Base-by-base conservation (phyloP, 116 monocot species). In the Trichopus zeylanicus region DNA sequence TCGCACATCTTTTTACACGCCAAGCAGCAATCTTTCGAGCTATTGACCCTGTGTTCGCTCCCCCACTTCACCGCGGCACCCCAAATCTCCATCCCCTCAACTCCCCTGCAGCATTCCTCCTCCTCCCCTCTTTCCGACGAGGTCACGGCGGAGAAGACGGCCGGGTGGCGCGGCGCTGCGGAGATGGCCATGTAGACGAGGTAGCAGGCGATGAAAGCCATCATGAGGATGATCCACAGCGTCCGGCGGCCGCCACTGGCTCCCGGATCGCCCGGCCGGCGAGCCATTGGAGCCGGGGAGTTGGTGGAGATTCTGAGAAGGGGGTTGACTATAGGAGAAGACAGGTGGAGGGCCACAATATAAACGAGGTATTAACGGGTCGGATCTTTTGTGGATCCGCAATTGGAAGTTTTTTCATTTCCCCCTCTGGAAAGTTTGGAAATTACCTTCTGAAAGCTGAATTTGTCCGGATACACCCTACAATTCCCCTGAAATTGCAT, bases 41-140 rank as follows among this genome's bases (percentile, higher is more conserved):
- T 60, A 25, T 80, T 76, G 46, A 91, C 60, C 85, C 56, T 77
- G 69, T 88, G 88, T 61, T 88, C 78, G 11, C 72, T 66, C 12
- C 92, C 92, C 92, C 88, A 91, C 60, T 91, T 91, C 31, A 88
- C 82, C 1, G 85, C 75, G 6, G 76, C 34, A 0, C 98, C 98
- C 98, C 98, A 98, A 21, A 98, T 73, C 75, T 98, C 92, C 46
- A 88, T 15, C 7, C 71, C 34, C 53, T 85, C 78, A 13, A 75
- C 20, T 18, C 98, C 98, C 46, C 91, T 65, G 56, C 92, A 98
- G 61, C 91, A 98, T 21, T 81, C 80, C 25, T n/a, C 69, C 51
- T 20, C 57, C 18, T 56, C 71, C 51, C 57, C 67, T 39, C 51
- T 71, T 13, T 42, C 18, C 30, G 0, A 6, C 21, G 65, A 8